These are phyloP conservation scores for Aphanomyces astaci DNA, from an alignment of 352 stramenopile genomes.

Conservation along the genomic window DNA sequence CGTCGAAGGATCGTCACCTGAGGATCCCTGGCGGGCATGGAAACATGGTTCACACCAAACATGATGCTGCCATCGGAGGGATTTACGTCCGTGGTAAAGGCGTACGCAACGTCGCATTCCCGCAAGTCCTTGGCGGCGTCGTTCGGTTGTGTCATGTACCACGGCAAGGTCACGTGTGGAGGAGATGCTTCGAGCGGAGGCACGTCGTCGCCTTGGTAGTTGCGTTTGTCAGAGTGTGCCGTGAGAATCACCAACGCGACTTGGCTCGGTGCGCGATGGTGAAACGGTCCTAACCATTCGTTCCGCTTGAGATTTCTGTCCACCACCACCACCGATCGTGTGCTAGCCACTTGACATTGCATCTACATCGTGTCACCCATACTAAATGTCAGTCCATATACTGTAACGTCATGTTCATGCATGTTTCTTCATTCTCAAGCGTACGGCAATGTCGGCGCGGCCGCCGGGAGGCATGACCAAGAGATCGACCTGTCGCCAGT, in stretches of 20 bases:
- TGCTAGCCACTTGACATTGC: constrained; percentile 17
- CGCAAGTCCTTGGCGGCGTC: constrained; percentile 32
- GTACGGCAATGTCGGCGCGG: constrained; percentile 53
- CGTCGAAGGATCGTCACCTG: background rate
- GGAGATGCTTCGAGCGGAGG: constrained; percentile 29
- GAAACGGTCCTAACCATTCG: constrained; percentile 48
- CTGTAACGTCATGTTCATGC: no score
- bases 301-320: constrained; percentile 51
- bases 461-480: constrained; percentile 59
- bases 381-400: constrained; percentile 34
- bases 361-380: no score
- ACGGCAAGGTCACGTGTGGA: constrained; percentile 30
- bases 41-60: constrained; percentile 15
- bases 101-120: constrained; percentile 73
- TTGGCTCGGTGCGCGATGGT: constrained; percentile 67
- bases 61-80: background rate
- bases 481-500: constrained; percentile 37
- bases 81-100: constrained; percentile 27
- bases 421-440: no score
- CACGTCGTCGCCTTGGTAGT: no score
- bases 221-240: no score
- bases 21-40: background rate
- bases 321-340: constrained; percentile 46
- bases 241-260: no score
- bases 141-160: constrained; percentile 46